Percentiles rank a stretch among this genome's conserved stretches.
phyloP scores from a whole-genome alignment of 169 alveolate species.

The Eimeria maxima region DNA sequence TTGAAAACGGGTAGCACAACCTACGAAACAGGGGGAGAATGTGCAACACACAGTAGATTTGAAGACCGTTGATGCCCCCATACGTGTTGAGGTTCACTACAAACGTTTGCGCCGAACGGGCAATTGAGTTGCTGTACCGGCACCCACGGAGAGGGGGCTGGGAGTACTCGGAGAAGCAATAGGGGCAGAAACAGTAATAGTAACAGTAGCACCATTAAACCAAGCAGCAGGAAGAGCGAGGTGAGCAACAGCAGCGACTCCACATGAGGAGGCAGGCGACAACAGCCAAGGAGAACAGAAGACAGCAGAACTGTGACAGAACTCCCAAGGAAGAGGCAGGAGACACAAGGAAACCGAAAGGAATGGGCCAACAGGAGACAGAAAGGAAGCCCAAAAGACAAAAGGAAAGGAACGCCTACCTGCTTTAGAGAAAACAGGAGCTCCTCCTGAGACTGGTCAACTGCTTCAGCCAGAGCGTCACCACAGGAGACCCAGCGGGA shows the following conservation, averaged over 20 bases:
- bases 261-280: neutral
- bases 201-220: neutral
- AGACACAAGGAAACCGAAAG: neutral
- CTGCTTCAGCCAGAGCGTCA: neutral
- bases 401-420: neutral
- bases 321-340: neutral
- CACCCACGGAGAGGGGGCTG: neutral
- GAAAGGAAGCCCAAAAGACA: neutral
- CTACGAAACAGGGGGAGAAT: neutral
- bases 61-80: neutral
- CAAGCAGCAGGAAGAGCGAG: neutral
- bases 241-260: neutral
- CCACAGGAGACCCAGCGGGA: neutral
- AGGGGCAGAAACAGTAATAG: neutral
- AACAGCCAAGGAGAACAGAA: neutral
- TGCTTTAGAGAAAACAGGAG: conserved; percentile 34
- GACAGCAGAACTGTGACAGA: neutral
- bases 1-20: neutral
- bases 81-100: neutral
- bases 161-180: neutral
- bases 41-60: neutral
- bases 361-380: neutral
- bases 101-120: neutral
- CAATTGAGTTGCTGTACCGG: neutral
- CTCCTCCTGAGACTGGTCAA: conserved; percentile 19